A percentile compares a stretch with the other conserved stretches of the same genome.
These are phyloP conservation scores for Entophlyctis helioformis DNA, from an alignment of 192 early-diverging fungal species.

Conservation along the genomic window DNA sequence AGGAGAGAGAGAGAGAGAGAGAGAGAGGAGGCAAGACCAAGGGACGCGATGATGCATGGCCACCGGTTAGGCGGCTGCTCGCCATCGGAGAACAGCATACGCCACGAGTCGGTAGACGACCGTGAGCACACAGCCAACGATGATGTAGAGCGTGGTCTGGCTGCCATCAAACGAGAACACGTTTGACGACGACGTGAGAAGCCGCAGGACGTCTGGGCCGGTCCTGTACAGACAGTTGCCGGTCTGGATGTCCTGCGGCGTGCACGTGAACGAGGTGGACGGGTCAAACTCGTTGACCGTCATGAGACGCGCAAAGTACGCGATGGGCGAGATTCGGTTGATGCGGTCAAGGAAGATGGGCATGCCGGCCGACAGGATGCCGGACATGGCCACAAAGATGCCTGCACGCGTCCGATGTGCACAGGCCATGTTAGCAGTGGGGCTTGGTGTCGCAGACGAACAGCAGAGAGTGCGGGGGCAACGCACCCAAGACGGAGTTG, in stretches of 20 bases:
- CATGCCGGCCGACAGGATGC: conserved; percentile 18
- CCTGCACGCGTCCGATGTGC: not conserved
- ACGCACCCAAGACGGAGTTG: conserved; percentile 20
- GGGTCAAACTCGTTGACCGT: conserved; percentile 11
- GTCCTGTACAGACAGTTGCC: conserved; percentile 15
- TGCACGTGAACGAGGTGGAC: conserved; percentile 4
- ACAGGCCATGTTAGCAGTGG: not conserved
- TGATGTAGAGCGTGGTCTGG: conserved; percentile 6
- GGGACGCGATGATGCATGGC: no score
- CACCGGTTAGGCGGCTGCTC: not conserved
- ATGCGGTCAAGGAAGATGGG: conserved; percentile 18
- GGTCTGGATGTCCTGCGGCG: conserved; percentile 3
- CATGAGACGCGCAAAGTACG: conserved; percentile 18
- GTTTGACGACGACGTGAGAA: no score
- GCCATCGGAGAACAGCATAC: conserved; percentile 5
- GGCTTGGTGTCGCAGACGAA: not conserved
- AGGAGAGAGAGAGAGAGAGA: not conserved
- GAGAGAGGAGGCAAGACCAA: no score
- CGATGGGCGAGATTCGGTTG: conserved; percentile 23
- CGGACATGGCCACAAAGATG: conserved; percentile 5
- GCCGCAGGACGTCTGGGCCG: conserved; percentile 15
- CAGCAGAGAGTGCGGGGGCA: no score
- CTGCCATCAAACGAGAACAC: conserved; percentile 6
- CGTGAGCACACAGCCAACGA: conserved; percentile 10
- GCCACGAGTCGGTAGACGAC: conserved; percentile 8